Conservation (phyloP, 2,329 filamentous ascomycete genomes). For the Exophiala mesophila region DNA sequence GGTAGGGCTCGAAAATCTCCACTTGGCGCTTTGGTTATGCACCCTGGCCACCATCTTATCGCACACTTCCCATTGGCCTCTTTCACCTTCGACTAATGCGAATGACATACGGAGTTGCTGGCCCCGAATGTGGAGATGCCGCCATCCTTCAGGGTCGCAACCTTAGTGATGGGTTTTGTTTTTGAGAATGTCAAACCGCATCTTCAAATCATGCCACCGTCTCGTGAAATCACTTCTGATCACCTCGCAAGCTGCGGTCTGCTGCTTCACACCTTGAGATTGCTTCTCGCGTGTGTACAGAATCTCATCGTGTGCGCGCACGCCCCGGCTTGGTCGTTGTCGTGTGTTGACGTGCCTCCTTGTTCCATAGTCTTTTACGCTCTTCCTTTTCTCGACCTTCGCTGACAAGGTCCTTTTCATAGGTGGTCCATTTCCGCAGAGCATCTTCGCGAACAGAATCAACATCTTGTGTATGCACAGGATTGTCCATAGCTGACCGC, state of each 20-base stretch:
- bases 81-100: neutral
- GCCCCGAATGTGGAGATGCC: neutral
- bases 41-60: slow-evolving; percentile 1
- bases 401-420: slow-evolving; percentile 15
- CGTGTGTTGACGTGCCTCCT: neutral
- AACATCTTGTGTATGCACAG: slow-evolving; percentile 5
- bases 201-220: too few relatives aligned
- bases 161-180: too few relatives aligned
- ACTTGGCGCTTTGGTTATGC: too few relatives aligned
- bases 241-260: too few relatives aligned
- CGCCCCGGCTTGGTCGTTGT: neutral
- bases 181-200: too few relatives aligned
- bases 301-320: slow-evolving; percentile 4
- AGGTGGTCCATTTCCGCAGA: slow-evolving; percentile 15
- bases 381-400: slow-evolving; percentile 16
- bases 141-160: neutral
- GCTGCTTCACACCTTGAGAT: too few relatives aligned
- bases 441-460: slow-evolving; percentile 20
- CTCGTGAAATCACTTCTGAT: too few relatives aligned
- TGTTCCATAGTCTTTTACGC: slow-evolving; percentile 5
- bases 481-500: neutral
- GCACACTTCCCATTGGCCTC: neutral
- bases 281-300: too few relatives aligned
- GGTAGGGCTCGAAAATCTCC: neutral
- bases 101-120: neutral